A percentile compares a stretch with the other conserved stretches of the same genome.
Evolutionary conservation across 2,329 filamentous ascomycete genomes (phyloP).

Genomic region (Beauveria sp.): DNA sequence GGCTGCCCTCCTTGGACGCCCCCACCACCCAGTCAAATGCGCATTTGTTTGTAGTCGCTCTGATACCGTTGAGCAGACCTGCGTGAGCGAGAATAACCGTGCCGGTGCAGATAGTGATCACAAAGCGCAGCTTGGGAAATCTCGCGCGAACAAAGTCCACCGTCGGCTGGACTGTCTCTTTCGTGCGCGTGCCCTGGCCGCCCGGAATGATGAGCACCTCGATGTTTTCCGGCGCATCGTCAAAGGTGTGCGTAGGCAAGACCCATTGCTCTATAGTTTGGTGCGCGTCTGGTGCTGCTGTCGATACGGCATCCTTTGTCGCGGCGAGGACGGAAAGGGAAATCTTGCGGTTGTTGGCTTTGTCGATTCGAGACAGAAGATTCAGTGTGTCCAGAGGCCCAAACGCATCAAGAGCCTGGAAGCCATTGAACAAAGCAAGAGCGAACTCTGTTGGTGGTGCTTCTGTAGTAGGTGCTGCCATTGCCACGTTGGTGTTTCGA

Average conservation of each 20-base stretch:
- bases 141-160: constrained; percentile 32
- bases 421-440: neutral
- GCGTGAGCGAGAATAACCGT: constrained; percentile 41
- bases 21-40: constrained; percentile 31
- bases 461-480: neutral
- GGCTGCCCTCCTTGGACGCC: constrained; percentile 24
- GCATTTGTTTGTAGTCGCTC: constrained; percentile 51
- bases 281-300: neutral
- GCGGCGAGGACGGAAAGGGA: neutral
- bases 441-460: neutral
- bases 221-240: constrained; percentile 32
- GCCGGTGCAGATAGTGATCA: constrained; percentile 53
- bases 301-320: neutral
- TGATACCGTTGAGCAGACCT: constrained; percentile 43
- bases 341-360: neutral
- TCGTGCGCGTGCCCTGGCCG: constrained; percentile 53
- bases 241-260: constrained; percentile 42
- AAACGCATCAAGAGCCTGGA: neutral
- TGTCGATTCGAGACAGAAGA: neutral
- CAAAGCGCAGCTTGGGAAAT: constrained; percentile 35
- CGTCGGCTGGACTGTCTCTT: constrained; percentile 21
- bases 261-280: neutral
- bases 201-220: constrained; percentile 43
- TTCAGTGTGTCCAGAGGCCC: neutral
- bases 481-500: neutral